Conservation (phyloP, 2,329 filamentous ascomycete species). For the Fusarium phyllophilum region DNA sequence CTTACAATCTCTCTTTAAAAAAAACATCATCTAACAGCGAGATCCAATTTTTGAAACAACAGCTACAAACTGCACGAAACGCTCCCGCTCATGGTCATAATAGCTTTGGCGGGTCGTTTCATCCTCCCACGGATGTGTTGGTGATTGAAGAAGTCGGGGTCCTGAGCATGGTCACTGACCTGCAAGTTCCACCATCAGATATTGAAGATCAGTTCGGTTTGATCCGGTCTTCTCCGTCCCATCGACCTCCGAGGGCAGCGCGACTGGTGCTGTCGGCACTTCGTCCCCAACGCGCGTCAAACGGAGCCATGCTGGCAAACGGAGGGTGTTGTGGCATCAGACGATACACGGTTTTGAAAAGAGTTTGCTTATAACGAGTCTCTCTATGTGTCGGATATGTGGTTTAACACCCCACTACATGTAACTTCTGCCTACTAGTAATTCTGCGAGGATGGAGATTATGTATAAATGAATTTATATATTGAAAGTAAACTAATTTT, state of each 20-base stretch:
- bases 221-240: not conserved
- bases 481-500: not conserved
- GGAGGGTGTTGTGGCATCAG: fast-evolving
- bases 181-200: not conserved
- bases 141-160: no score
- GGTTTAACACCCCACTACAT: not conserved
- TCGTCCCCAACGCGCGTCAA: not conserved
- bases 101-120: no score
- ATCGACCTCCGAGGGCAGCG: not conserved
- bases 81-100: no score
- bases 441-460: fast-evolving
- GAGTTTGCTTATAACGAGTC: not conserved
- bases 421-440: not conserved
- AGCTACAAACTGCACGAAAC: no score
- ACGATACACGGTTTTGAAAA: fast-evolving
- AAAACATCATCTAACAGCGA: no score
- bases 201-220: not conserved
- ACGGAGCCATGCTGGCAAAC: not conserved
- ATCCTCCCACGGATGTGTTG: no score
- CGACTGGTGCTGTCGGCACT: not conserved
- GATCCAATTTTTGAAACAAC: no score
- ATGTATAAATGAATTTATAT: fast-evolving
- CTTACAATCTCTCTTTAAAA: no score
- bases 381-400: not conserved
- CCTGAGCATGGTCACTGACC: not conserved